Evolutionary conservation across 805 yeast genomes (phyloP), one percentile per base, ranked within the genome.

Genomic region (Wickerhamiella nectarea): DNA sequence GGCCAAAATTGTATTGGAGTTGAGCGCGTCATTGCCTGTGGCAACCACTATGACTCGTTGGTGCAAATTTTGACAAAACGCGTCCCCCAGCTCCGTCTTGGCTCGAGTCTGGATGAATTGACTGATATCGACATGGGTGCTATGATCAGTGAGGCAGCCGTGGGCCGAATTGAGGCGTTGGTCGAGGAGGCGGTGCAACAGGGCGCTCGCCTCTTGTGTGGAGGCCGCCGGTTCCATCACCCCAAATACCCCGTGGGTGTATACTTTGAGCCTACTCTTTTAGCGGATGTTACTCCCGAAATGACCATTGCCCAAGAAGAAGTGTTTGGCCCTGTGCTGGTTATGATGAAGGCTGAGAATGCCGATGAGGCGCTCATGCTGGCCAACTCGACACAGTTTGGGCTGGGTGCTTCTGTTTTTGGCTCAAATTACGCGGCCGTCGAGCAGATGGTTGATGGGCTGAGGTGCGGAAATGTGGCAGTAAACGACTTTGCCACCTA

Each of bases 1-100:
- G 99, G 99, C 10, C 99, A 91, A 64, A 91, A 91, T 59, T 91
- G 99, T 65, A 91, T 91, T 56, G 97, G 99, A 31, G 82, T 91
- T 44, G 99, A 91, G 64, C 71, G 98, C 46, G 93, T 91, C 6
- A 79, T 91, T 49, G 85, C 87, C 29, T 69, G 84, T 36, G 81
- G 80, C 4, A 66, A 67, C 34, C 74, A 76, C 21, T 87, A 91
- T 62, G 78, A 75, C 18, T 55, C 62, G 35, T 62, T 91, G 34
- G 78, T 79, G 1, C 62, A 64, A 0, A 71, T 75, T 8, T 65
- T 91, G 35, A 52, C 70, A 1, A 61, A 67, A 25, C 70, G 91
- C 46, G 74, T 91, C 17, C 66, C 70, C 5, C 56, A 65, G 26
- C 61, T 91, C 41, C 68, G 95, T 38, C 56, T 86, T 6, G 98